Evolutionary conservation across 352 stramenopile genomes (phyloP), one percentile per base, ranked within the genome.

Genomic region (Phytophthora crassamura): DNA sequence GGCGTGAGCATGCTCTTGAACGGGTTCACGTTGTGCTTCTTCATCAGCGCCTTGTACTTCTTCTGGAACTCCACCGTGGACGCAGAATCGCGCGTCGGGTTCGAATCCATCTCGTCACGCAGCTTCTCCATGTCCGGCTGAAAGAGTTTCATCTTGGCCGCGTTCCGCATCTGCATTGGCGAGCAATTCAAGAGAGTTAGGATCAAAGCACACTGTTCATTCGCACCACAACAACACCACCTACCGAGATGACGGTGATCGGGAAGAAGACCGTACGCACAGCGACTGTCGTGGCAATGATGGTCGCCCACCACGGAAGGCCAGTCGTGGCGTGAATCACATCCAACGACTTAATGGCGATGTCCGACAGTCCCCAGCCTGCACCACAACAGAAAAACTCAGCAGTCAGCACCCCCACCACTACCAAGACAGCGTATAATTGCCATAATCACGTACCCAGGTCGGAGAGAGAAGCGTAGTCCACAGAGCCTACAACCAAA

Each of bases 261-360:
- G 88, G 89, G 40, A 96, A 81, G 53, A 95, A 85, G 22, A 64
- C 72, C 16, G 75, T 84, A 46, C 90, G 87, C 38, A 93, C 82
- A 15, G 75, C 72, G 60, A 96, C 66, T n/a, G 88, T 96, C 38
- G 86, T 91, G 12, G 78, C 84, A 14, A 94, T 78, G 59, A 97
- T 90, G 3, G 90, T 96, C 15, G 82, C 84, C 90, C 88, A 96
- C 90, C 88, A 96, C 20, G 87, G 87, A 38, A 96, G 59, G n/a
- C 85, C 86, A 16, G 88, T 93, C 14, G 85, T 92, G 22, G 72
- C 50, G 59, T 97, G 90, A 48, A 95, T 80, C 16, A 83, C 36
- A 56, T 94, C 85, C 28, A 97, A 74, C 33, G 82, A 74, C 22
- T 75, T 84, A 45, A 95, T 88, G 10, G 88, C 86, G 3, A 94